A percentile compares a stretch with the other conserved stretches of the same genome.
Conservation (phyloP, 2,329 filamentous ascomycete genomes). For the Alternaria conjuncta region DNA sequence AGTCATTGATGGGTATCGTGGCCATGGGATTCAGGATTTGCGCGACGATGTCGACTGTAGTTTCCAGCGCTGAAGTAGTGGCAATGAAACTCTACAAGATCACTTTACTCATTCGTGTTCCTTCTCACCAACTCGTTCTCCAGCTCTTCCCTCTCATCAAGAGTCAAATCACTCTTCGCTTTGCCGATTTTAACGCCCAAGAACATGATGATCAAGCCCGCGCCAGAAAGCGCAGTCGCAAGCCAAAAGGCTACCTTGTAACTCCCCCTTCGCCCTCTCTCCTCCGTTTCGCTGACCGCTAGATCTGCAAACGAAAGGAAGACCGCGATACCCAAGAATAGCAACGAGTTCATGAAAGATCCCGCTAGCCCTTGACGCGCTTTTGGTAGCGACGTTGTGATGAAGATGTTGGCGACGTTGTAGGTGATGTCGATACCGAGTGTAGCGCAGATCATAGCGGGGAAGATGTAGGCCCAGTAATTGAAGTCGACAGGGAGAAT, state of each 20-base stretch:
- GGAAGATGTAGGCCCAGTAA: slow-evolving; percentile 49
- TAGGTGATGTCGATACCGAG: slow-evolving; percentile 48
- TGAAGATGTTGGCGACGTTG: slow-evolving; percentile 48
- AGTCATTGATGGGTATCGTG: background rate
- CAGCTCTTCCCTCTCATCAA: slow-evolving; percentile 41
- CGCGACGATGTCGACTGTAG: background rate
- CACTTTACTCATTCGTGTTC: slow-evolving; percentile 4
- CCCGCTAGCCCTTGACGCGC: slow-evolving; percentile 45
- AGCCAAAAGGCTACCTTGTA: slow-evolving; percentile 50
- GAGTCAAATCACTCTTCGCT: slow-evolving; percentile 43
- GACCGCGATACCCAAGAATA: slow-evolving; percentile 47
- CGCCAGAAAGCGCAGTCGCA: slow-evolving; percentile 35
- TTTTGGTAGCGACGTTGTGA: slow-evolving; percentile 45
- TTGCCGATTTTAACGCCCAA: slow-evolving; percentile 47
- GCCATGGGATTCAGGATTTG: background rate
- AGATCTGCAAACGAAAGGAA: slow-evolving; percentile 47
- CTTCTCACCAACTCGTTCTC: slow-evolving; percentile 37
- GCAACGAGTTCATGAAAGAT: slow-evolving; percentile 44
- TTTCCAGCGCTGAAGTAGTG: background rate
- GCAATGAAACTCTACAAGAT: background rate
- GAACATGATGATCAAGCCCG: slow-evolving; percentile 44
- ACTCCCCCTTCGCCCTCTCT: slow-evolving; percentile 36
- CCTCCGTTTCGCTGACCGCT: slow-evolving; percentile 41
- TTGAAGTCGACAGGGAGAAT: slow-evolving; percentile 41
- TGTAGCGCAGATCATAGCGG: slow-evolving; percentile 54